A percentile compares a stretch with the other conserved stretches of the same genome.
Conservation (phyloP, 805 yeast species). For the Yarrowia yakushimensis region DNA sequence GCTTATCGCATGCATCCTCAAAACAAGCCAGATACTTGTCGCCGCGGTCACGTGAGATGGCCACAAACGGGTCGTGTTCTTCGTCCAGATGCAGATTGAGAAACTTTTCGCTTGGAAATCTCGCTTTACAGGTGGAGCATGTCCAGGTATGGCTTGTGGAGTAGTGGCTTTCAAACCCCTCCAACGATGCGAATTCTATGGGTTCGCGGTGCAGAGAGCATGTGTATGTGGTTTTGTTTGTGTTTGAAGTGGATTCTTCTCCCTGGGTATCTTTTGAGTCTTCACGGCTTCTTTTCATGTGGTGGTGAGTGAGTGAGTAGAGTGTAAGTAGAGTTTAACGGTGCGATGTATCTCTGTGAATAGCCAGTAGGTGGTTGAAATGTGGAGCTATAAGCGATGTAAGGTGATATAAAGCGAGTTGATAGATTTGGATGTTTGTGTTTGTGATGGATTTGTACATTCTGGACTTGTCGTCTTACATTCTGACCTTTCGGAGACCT, state of each 20-base stretch:
- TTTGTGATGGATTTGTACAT: too few species aligned
- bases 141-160: not conserved
- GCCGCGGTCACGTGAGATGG: constrained; percentile 10
- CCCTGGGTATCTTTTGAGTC: not conserved
- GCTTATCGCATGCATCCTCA: not conserved
- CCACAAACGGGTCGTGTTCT: constrained; percentile 17
- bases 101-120: constrained; percentile 5
- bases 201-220: constrained; percentile 3
- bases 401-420: too few species aligned
- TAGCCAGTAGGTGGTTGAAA: too few species aligned
- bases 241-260: not conserved
- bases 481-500: too few species aligned
- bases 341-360: too few species aligned
- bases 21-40: constrained; percentile 10
- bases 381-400: too few species aligned
- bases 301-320: not conserved
- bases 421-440: too few species aligned
- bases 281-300: constrained; percentile 9
- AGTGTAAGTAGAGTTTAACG: too few species aligned
- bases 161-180: constrained; percentile 13
- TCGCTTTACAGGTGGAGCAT: not conserved
- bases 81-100: constrained; percentile 10
- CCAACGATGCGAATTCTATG: not conserved
- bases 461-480: too few species aligned
- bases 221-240: not conserved